phyloP scores from a whole-genome alignment of 2,329 filamentous ascomycete species.

The Monilinia vaccinii-corymbosi region DNA sequence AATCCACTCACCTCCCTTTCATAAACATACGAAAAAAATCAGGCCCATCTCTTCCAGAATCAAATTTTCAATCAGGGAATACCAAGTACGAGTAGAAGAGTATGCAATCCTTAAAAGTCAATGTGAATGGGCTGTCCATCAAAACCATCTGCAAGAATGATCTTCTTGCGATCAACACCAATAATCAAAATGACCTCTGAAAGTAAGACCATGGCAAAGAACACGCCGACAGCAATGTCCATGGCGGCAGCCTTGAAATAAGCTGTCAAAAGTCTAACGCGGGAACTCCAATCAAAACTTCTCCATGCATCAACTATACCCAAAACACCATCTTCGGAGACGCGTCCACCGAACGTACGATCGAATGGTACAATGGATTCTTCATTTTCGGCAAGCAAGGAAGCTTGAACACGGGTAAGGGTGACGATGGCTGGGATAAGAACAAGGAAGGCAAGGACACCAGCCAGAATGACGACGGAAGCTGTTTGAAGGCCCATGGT shows the following conservation, averaged over 20 bases:
- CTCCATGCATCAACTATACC: constrained; percentile 70
- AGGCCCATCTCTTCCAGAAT: neutral
- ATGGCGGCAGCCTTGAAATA: constrained; percentile 63
- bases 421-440: constrained; percentile 69
- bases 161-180: constrained; percentile 24
- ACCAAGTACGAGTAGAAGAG: neutral
- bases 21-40: neutral
- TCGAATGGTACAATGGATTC: constrained; percentile 87
- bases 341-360: constrained; percentile 70
- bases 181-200: constrained; percentile 44
- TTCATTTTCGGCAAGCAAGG: constrained; percentile 70
- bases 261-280: constrained; percentile 64
- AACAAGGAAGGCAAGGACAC: constrained; percentile 50
- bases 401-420: constrained; percentile 77
- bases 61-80: too few relatives aligned
- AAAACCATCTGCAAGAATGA: neutral
- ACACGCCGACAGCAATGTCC: constrained; percentile 36
- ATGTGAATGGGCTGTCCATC: neutral
- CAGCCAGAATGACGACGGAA: constrained; percentile 36
- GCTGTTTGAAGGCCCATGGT: constrained; percentile 37
- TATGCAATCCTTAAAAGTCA: neutral
- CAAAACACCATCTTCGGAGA: constrained; percentile 63
- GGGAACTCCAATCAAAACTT: constrained; percentile 64
- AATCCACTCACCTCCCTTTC: neutral
- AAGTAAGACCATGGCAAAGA: constrained; percentile 41